Base-by-base conservation (phyloP, 345 rosid genomes). In the Citrus inodora region DNA sequence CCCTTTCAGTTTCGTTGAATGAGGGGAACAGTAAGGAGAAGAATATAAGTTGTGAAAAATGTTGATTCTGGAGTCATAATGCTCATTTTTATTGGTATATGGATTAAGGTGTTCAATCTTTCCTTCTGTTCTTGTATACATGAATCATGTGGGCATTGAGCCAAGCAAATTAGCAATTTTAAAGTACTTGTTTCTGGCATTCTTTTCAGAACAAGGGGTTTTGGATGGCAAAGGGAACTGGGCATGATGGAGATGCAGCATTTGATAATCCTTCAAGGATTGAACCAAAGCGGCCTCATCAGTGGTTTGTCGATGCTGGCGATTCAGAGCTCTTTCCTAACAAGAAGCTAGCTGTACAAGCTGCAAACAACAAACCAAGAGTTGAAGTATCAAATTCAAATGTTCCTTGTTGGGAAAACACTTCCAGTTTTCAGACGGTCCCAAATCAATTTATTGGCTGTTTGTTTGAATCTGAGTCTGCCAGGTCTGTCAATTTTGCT, bases 321-420 rank as follows among this genome's bases (percentile, higher is more conserved):
- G 94, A 91, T 76, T 82, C 93, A 0, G 95, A 91, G 82, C 73
- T 91, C 78, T 90, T 90, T 72, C 88, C 95, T 13, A 90, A 87
- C 88, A 93, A 93, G 88, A 95, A 88, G 85, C 98, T 89, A 86
- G 92, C 91, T 22, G 75, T 84, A 24, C 89, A 88, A 72, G 85
- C 82, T 78, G 85, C 89, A 67, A 74, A 72, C 55, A 80, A 83
- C 56, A 79, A 78, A 55, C 40, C 84, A 30, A 76, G 78, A 40
- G 78, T 86, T 70, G 91, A 83, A 46, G 69, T 83, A 59, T 67
- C 89, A 63, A 77, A 71, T 79, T 76, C 88, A 42, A 77, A 80
- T 75, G 83, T 82, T 83, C 77, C 90, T 83, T 76, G 86, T 37
- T 94, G 98, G 98, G 90, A 87, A 32, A 88, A 82, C 64, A 61